Evolutionary conservation across 1,139 yeast genomes (phyloP).

Genomic region (Scheffersomyces illinoinensis): DNA sequence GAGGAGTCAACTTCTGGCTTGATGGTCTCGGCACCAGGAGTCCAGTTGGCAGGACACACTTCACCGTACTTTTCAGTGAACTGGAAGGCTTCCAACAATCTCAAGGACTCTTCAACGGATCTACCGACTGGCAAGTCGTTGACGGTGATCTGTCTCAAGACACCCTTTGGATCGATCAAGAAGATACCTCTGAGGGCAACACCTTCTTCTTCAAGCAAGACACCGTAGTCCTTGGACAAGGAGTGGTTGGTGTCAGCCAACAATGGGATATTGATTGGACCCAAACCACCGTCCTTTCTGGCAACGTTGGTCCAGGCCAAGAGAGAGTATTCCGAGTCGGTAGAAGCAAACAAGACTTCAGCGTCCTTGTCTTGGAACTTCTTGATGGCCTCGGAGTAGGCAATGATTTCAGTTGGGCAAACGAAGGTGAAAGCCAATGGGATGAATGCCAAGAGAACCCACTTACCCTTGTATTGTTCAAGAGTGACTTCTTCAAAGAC

Average conservation of each 20-base stretch:
- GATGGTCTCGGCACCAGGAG: constrained; percentile 94
- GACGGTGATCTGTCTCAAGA: constrained; percentile 92
- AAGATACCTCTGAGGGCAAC: constrained; percentile 96
- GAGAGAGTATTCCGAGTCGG: constrained; percentile 96
- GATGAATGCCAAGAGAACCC: constrained; percentile 95
- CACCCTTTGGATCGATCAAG: constrained; percentile 94
- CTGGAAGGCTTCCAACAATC: constrained; percentile 98
- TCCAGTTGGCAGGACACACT: constrained; percentile 99
- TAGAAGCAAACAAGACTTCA: constrained; percentile 91
- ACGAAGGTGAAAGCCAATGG: constrained; percentile 99
- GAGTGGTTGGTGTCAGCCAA: constrained; percentile 96
- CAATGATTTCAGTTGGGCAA: constrained; percentile 98
- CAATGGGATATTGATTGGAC: constrained; percentile 90
- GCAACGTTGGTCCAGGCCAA: constrained; percentile 98
- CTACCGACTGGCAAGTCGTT: constrained; percentile 99
- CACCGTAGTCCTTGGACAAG: constrained; percentile 94
- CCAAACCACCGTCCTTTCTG: constrained; percentile 98
- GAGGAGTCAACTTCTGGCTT: constrained; percentile 82
- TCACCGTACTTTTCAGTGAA: constrained; percentile 98
- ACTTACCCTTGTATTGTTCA: constrained; percentile 95
- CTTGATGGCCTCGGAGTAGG: constrained; percentile 93
- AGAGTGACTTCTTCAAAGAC: constrained; percentile 90
- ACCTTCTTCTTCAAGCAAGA: constrained; percentile 92
- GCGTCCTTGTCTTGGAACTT: constrained; percentile 86
- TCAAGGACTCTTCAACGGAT: constrained; percentile 94